A percentile compares a stretch with the other conserved stretches of the same genome.
phyloP scores from a whole-genome alignment of 129 eudicot species.

The Mikania micrantha region DNA sequence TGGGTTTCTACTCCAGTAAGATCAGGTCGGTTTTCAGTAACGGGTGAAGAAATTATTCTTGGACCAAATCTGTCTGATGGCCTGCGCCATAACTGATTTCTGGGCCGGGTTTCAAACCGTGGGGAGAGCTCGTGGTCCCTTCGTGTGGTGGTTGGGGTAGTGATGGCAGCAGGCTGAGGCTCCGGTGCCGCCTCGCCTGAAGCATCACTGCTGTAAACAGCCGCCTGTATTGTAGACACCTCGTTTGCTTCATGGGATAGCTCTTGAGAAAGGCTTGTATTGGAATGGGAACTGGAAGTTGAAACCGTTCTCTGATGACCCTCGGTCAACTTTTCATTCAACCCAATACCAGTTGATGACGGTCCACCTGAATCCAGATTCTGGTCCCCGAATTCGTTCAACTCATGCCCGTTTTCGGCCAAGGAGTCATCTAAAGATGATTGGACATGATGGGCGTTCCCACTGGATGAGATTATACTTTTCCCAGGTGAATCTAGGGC shows the following conservation, averaged over 20 bases:
- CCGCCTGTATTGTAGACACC: conserved; percentile 27
- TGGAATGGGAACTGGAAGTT: conserved; percentile 45
- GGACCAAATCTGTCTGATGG: conserved; percentile 60
- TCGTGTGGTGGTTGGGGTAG: conserved; percentile 29
- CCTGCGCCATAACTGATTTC: conserved; percentile 62
- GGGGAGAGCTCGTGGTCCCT: conserved; percentile 58
- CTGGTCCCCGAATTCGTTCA: conserved; percentile 41
- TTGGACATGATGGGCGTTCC: conserved; percentile 43
- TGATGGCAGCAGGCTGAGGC: conserved; percentile 37
- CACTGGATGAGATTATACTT: conserved; percentile 39
- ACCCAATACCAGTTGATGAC: conserved; percentile 15
- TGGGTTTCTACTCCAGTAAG: conserved; percentile 60
- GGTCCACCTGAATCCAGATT: conserved; percentile 36
- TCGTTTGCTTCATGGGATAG: conserved; percentile 47
- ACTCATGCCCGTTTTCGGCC: conserved; percentile 35
- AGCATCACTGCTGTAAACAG: conserved; percentile 43
- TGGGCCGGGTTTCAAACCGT: conserved; percentile 47
- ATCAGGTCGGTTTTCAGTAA: conserved; percentile 52
- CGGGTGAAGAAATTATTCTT: conserved; percentile 48
- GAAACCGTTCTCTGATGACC: conserved; percentile 57
- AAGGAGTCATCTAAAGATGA: conserved; percentile 66
- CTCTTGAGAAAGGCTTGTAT: conserved; percentile 49
- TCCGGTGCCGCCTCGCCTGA: conserved; percentile 59
- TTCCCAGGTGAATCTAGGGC: conserved; percentile 39
- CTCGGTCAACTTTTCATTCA: conserved; percentile 36